These are phyloP conservation scores for Microbotryomycetes sp. DNA, from an alignment of 1,284 basidiomycete species.

Conservation along the genomic window DNA sequence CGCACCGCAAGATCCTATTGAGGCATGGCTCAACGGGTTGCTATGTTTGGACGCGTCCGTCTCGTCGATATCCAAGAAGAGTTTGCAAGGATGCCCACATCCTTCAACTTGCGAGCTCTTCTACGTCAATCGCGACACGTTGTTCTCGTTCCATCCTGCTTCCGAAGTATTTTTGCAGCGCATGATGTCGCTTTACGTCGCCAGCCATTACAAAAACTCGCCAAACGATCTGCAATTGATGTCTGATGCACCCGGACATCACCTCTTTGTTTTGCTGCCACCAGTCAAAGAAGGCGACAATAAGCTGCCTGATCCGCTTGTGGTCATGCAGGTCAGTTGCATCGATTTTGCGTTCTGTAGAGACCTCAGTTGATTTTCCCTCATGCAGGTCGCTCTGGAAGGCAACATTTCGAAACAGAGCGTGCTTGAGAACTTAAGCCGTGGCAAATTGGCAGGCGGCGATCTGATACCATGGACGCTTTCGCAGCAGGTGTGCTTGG, in stretches of 20 bases:
- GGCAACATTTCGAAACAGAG: constrained; percentile 82
- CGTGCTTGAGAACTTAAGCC: constrained; percentile 75
- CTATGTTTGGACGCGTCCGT: constrained; percentile 91
- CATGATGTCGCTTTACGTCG: constrained; percentile 97
- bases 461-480: constrained; percentile 99
- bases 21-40: constrained; percentile 87
- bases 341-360: background rate
- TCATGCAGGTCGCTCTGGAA: constrained; percentile 69
- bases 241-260: constrained; percentile 93
- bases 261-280: constrained; percentile 90
- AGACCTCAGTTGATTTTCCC: background rate
- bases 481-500: constrained; percentile 60
- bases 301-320: constrained; percentile 82
- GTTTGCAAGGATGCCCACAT: constrained; percentile 73
- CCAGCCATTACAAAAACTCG: constrained; percentile 98
- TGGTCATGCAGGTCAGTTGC: constrained; percentile 63
- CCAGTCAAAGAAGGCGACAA: constrained; percentile 80
- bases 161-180: constrained; percentile 94
- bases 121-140: constrained; percentile 90
- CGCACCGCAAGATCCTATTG: constrained; percentile 74
- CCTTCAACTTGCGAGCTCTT: constrained; percentile 90
- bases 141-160: constrained; percentile 96
- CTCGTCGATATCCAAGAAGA: constrained; percentile 50
- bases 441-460: constrained; percentile 76
- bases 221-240: constrained; percentile 97